Conservation (phyloP, 139 green algal species). For the Haematococcus sp. region DNA sequence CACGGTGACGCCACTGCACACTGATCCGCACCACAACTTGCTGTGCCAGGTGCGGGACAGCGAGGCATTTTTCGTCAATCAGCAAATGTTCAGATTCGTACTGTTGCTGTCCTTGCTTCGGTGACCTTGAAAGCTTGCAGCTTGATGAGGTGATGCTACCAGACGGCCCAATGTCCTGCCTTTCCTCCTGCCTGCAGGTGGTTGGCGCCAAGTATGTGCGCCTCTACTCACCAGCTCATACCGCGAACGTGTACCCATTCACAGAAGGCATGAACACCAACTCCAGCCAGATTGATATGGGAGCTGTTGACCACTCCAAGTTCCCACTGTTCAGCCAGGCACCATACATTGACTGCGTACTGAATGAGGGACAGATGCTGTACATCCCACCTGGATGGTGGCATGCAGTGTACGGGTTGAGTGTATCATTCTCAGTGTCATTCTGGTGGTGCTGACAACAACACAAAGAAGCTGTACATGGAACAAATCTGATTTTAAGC, state of each 20-base stretch:
- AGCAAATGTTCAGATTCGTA: too few species aligned
- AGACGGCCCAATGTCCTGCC: neutral
- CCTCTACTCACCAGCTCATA: conserved; percentile 67
- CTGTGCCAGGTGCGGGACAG: conserved; percentile 69
- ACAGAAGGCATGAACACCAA: conserved; percentile 44
- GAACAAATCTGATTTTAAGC: too few species aligned
- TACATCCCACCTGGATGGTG: conserved; percentile 90
- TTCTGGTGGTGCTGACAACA: conserved; percentile 79
- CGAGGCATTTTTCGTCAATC: too few species aligned
- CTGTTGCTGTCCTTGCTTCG: too few species aligned
- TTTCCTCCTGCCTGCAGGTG: conserved; percentile 42
- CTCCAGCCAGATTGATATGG: conserved; percentile 61
- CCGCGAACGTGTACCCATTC: conserved; percentile 57
- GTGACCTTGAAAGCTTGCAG: neutral
- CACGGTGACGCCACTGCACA: conserved; percentile 88
- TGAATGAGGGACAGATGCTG: conserved; percentile 80
- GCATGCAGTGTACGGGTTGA: conserved; percentile 84
- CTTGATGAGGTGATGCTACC: neutral
- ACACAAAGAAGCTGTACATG: too few species aligned
- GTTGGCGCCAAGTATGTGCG: conserved; percentile 92
- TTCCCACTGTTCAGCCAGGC: conserved; percentile 21
- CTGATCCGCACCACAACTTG: conserved; percentile 89
- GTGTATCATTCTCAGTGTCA: conserved; percentile 76
- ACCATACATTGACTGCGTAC: conserved; percentile 63
- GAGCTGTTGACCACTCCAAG: conserved; percentile 6